Percentiles rank a stretch among this genome's conserved stretches.
Evolutionary conservation across 1,284 basidiomycete genomes (phyloP).

Genomic region (Waitea zeae): DNA sequence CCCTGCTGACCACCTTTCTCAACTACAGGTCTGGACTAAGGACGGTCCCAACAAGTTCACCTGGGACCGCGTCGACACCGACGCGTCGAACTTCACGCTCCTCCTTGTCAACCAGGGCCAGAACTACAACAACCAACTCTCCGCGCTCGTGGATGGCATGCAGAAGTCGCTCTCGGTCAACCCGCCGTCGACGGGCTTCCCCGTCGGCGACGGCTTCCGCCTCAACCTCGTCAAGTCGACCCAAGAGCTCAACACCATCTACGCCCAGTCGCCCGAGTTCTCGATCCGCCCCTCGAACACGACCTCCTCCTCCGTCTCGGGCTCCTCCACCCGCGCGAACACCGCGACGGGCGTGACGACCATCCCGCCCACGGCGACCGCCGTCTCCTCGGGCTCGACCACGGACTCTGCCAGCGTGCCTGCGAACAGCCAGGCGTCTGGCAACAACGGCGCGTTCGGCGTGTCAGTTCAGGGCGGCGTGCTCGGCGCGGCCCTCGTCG

Average conservation of each 20-base stretch:
- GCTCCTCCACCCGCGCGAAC: conserved; percentile 1
- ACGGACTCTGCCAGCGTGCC: too few species aligned
- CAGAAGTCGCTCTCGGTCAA: conserved; percentile 18
- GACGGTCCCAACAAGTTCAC: conserved; percentile 35
- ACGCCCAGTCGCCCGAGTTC: conserved; percentile 49
- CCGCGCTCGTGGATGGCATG: conserved; percentile 28
- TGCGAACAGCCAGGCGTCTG: too few species aligned
- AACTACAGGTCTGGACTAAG: conserved; percentile 45
- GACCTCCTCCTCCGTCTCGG: conserved; percentile 6
- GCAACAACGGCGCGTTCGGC: too few species aligned
- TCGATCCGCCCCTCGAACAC: conserved; percentile 22
- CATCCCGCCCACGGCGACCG: conserved; percentile 3
- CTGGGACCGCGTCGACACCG: conserved; percentile 51
- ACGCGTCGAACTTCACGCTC: conserved; percentile 47
- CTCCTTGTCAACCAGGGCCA: conserved; percentile 48
- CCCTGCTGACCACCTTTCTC: too few species aligned
- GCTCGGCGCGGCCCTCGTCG: too few species aligned
- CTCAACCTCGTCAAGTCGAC: conserved; percentile 49
- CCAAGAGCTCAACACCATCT: conserved; percentile 26
- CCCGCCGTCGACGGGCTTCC: conserved; percentile 42
- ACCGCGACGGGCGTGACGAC: background rate
- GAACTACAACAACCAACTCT: conserved; percentile 21
- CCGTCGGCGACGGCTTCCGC: conserved; percentile 33
- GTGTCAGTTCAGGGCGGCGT: too few species aligned
- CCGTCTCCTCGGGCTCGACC: background rate